Evolutionary conservation across 2,329 filamentous ascomycete species (phyloP).

Genomic region (Colletotrichum limetticola): DNA sequence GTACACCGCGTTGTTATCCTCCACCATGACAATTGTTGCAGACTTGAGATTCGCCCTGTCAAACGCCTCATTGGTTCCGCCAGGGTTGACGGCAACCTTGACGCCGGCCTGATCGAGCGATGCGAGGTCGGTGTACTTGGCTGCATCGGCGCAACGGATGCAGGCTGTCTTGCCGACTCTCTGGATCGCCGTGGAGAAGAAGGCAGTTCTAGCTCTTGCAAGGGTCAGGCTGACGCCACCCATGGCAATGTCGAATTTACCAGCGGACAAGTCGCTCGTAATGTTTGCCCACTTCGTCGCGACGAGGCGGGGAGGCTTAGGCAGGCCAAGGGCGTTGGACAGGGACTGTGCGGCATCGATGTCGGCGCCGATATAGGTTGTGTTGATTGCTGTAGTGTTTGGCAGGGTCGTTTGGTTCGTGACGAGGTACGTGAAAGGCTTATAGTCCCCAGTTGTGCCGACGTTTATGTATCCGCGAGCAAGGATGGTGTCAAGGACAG

Average conservation of each 20-base stretch:
- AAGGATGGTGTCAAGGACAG: slow-evolving; percentile 25
- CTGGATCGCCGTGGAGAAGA: slow-evolving; percentile 29
- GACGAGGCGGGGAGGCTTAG: slow-evolving; percentile 18
- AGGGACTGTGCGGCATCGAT: slow-evolving; percentile 33
- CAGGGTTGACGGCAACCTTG: slow-evolving; percentile 28
- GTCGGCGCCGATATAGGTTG: slow-evolving; percentile 33
- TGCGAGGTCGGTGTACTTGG: slow-evolving; percentile 26
- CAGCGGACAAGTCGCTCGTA: slow-evolving; percentile 22
- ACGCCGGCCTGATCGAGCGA: slow-evolving; percentile 24
- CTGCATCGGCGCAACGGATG: slow-evolving; percentile 31
- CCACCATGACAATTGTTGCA: slow-evolving; percentile 23
- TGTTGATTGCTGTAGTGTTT: slow-evolving; percentile 19
- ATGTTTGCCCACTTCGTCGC: slow-evolving; percentile 28
- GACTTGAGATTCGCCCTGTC: slow-evolving; percentile 30
- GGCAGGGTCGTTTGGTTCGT: slow-evolving; percentile 19
- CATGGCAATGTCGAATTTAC: slow-evolving; percentile 33
- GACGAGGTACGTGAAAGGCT: slow-evolving; percentile 33
- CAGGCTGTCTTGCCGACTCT: slow-evolving; percentile 32
- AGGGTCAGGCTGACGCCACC: slow-evolving; percentile 33
- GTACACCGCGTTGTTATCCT: slow-evolving; percentile 33
- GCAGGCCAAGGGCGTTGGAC: slow-evolving; percentile 32
- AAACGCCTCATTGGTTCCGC: slow-evolving; percentile 34
- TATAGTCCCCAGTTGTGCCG: slow-evolving; percentile 33
- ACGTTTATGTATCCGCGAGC: slow-evolving; percentile 31
- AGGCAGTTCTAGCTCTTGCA: slow-evolving; percentile 7